Evolutionary conservation across 805 yeast genomes (phyloP).

Genomic region (Yarrowia alimentaria): DNA sequence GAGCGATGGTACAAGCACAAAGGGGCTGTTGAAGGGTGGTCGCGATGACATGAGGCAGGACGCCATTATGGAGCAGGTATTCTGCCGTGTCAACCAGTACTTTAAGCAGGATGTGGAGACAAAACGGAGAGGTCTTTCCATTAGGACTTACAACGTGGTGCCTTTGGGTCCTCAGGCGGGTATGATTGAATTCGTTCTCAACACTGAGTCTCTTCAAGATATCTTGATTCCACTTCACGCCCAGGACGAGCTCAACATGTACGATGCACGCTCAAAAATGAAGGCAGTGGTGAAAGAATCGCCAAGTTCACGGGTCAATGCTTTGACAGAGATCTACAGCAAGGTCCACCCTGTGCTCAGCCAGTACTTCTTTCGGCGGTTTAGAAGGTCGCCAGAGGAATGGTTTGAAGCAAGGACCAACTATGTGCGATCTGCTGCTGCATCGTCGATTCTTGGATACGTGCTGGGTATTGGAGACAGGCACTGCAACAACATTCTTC

Average conservation of each 20-base stretch:
- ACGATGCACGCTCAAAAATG: constrained; percentile 37
- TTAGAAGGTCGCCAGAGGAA: constrained; percentile 54
- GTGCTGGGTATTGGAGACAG: constrained; percentile 92
- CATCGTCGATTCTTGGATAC: constrained; percentile 82
- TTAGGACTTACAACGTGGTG: constrained; percentile 84
- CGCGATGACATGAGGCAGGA: constrained; percentile 93
- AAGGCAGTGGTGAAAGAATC: constrained; percentile 45
- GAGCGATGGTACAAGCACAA: constrained; percentile 58
- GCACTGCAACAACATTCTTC: constrained; percentile 82
- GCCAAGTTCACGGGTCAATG: constrained; percentile 32
- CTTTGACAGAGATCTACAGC: constrained; percentile 48
- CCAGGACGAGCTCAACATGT: constrained; percentile 43
- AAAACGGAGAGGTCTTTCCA: constrained; percentile 53
- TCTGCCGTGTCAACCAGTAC: constrained; percentile 74
- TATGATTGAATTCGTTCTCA: constrained; percentile 80
- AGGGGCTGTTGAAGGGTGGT: constrained; percentile 74
- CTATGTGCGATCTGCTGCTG: constrained; percentile 78
- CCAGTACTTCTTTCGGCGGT: constrained; percentile 66
- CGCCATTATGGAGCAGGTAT: constrained; percentile 96
- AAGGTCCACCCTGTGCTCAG: constrained; percentile 67
- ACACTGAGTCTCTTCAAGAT: constrained; percentile 70
- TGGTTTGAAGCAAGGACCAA: constrained; percentile 70
- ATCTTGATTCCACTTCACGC: constrained; percentile 64
- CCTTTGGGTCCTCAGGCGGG: constrained; percentile 90
- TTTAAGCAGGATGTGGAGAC: constrained; percentile 57